A percentile compares a stretch with the other conserved stretches of the same genome.
Evolutionary conservation across 208 protist species (phyloP).

Genomic region (Paratrypanosoma confusum): DNA sequence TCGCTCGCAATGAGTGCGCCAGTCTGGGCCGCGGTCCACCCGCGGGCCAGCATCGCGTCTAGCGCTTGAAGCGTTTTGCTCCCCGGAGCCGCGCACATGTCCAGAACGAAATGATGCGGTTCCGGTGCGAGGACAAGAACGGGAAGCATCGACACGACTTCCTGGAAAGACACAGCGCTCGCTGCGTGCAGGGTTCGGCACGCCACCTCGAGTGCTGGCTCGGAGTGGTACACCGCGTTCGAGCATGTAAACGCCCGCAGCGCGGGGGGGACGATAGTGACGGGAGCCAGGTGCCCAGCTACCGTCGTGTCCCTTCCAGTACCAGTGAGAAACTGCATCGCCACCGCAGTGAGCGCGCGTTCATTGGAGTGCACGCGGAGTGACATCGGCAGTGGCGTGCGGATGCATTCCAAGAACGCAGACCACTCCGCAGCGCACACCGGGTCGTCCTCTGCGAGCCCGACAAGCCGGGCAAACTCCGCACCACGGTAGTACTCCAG

Average conservation of each 20-base stretch:
- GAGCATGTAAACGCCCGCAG: slow-evolving; percentile 55
- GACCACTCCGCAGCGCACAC: slow-evolving; percentile 45
- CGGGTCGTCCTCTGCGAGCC: slow-evolving; percentile 20
- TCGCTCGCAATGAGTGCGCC: slow-evolving; percentile 81
- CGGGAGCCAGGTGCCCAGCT: slow-evolving; percentile 21
- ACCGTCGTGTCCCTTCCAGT: slow-evolving; percentile 6
- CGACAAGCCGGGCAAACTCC: slow-evolving; percentile 48
- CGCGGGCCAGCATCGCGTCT: slow-evolving; percentile 62
- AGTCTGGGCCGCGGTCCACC: slow-evolving; percentile 8
- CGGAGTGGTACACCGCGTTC: slow-evolving; percentile 62
- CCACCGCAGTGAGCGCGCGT: slow-evolving; percentile 20
- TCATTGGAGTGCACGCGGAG: slow-evolving; percentile 76
- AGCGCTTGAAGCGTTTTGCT: slow-evolving; percentile 86
- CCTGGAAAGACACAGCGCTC: slow-evolving; percentile 81
- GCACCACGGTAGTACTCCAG: slow-evolving; percentile 71
- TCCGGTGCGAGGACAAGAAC: slow-evolving; percentile 62
- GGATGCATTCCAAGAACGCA: slow-evolving; percentile 34
- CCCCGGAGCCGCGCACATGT: slow-evolving; percentile 87
- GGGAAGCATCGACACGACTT: slow-evolving; percentile 78
- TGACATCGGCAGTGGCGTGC: slow-evolving; percentile 76
- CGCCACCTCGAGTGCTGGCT: slow-evolving; percentile 45
- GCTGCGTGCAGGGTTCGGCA: slow-evolving; percentile 80
- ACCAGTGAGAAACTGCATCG: slow-evolving; percentile 25
- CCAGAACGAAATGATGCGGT: slow-evolving; percentile 72
- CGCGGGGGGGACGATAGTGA: slow-evolving; percentile 15